phyloP scores from a whole-genome alignment of 225 moss, liverwort and hornwort species.

The Neckera pumila region DNA sequence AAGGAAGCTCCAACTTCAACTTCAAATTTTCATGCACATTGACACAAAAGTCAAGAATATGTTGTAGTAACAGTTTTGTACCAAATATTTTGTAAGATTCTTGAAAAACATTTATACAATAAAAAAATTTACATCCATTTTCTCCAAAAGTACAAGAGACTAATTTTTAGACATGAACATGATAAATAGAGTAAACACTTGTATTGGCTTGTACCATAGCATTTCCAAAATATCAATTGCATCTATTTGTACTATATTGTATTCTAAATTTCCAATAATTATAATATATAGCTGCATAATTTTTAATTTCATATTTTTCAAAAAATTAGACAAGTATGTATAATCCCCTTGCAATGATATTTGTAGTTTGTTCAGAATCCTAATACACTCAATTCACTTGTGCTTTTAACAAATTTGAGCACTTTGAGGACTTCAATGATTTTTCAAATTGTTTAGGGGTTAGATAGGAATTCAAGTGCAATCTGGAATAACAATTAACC shows the following conservation, averaged over 20 bases:
- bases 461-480: not conserved
- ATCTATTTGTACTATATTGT: rapidly evolving
- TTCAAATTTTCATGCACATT: too few species aligned
- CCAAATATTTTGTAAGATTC: too few species aligned
- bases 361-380: rapidly evolving
- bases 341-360: not conserved
- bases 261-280: not conserved
- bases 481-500: not conserved
- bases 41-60: too few species aligned
- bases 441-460: rapidly evolving
- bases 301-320: too few species aligned
- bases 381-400: not conserved
- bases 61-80: too few species aligned
- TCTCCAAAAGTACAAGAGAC: rapidly evolving
- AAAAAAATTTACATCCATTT: too few species aligned
- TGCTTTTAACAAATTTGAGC: not conserved
- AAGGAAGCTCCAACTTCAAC: too few species aligned
- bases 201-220: rapidly evolving
- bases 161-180: not conserved
- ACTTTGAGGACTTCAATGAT: not conserved
- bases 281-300: rapidly evolving
- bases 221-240: not conserved
- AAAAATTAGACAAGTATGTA: not conserved
- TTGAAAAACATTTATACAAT: too few species aligned
- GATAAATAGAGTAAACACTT: not conserved